Base-by-base conservation (phyloP, 1,284 basidiomycete genomes). In the Sphaerobolus stellatus region DNA sequence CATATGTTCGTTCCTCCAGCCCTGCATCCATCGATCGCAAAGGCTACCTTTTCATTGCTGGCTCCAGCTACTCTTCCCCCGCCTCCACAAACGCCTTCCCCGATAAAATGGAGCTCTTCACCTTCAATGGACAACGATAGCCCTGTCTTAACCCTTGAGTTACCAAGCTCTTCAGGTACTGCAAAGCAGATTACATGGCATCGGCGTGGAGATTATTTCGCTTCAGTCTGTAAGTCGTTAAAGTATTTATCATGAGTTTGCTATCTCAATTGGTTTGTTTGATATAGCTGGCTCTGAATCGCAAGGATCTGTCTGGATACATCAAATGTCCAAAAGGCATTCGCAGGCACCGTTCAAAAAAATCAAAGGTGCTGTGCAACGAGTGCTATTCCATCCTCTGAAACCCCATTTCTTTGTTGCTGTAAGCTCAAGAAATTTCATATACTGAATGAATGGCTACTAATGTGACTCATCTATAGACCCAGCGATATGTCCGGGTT, bases 321-420 rank as follows among this genome's bases (percentile, higher is more conserved):
- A 99, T 71, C 97, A 99, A 68, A 72, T 98, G 11, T 88, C 90
- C 38, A 88, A 90, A 62, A 86, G 96, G 67, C 90, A 97, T 68
- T 97, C 94, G 6, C 97, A 99, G 73, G 92, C 94, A 20, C 97
- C 97, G 11, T 99, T 99, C 84, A 90, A 88, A 68, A 94, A 94
- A 70, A 83, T 94, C 61, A 91, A 92, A 69, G 96, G 97, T 27
- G 70, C 83, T 11, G 89, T 98, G 9, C 96, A 99, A 73, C 77
- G 88, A 52, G 92, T 97, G 16, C 80, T 88, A 45, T 99, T 99
- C 84, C 97, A 99, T 71, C 96, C 97, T 2, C 73, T 79, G 47
- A 94, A 94, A 69, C 94, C 97, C 6, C 85, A 94, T 71, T 95
- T 99, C 78, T 98, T 99, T 66, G 96, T 98, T 52, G 97, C 97